Base-by-base conservation (phyloP, 2,329 filamentous ascomycete species). In the Cladophialophora carrionii region DNA sequence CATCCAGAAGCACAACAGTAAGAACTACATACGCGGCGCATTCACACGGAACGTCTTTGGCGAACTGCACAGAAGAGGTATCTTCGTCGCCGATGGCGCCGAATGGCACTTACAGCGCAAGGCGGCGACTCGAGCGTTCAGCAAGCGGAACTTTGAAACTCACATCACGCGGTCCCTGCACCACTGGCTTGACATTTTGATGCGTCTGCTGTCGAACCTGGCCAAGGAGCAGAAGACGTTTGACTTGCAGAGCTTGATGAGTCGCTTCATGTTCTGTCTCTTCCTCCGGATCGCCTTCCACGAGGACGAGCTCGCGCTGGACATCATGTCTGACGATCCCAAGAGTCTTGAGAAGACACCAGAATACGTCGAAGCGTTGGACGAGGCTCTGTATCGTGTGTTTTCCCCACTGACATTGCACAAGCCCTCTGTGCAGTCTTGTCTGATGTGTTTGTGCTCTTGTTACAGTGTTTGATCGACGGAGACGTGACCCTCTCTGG, bases 81-180 rank as follows among this genome's bases (percentile, higher is more conserved):
- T 66, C n/a, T 66, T 66, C 41, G 64, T 66, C 32, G 64, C 60
- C 1, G 64, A 66, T n/a, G 64, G 64, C 34, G 14, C 20, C 22
- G 59, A 62, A 56, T 63, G 60, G 59, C 60, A 66, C 26, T 37
- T 56, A 17, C 64, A 66, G n/a, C 64, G 64, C 22, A 66, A 66
- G 53, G 64, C 60, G 22, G 64, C 64, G 17, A 34, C 60, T 10
- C 60, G 60, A 12, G 64, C 64, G 54, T 66, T 66, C 34, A 66
- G 64, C 64, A 66, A 66, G 60, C 64, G 51, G 5, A 66, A 66
- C 55, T 66, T 66, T 32, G 64, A 66, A 22, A 63, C 64, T 10
- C 64, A 66, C 41, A 66, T 66, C 51, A 66, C 64, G 14, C 46
- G 54, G 41, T 62, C 64, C 2, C 48, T 66, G 37, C 60, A 66